Base-by-base conservation (phyloP, 768 basidiomycete species). In the Termitomyces sp. region DNA sequence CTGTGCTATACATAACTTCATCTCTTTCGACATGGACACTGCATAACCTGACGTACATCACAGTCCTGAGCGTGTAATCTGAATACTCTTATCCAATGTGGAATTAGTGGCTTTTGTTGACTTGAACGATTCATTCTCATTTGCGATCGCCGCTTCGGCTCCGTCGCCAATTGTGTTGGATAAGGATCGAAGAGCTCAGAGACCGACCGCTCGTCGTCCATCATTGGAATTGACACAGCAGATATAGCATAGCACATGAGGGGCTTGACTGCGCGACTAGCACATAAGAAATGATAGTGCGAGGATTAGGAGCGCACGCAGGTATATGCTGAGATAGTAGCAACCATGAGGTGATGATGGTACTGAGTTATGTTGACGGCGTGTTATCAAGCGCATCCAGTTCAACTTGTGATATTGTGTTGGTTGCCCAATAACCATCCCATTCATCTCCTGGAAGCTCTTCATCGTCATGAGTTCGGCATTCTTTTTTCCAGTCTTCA, bases 341-440 rank as follows among this genome's bases (percentile, higher is more conserved):
- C 7, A 28, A 28, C 7, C 28, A 28, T 34, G 32, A 34, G 34
- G 34, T 35, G 34, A 48, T 2, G 34, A 12, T 34, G 34, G 34
- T 34, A 12, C 3, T 1, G 2, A 30, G 9, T 54, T 28, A 55
- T 9, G 34, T 37, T 0, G 45, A 34, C 30, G 32, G 41, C n/a
- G 47, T 54, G 7, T 49, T 32, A 24, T 48, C 47, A n/a, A 55
- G 10, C 15, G 47, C 47, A 46, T 56, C 57, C 19, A 58, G 35
- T 45, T 64, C 56, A 5, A 63, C 53, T 42, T 64, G 57, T 26
- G 74, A 68, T 44, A 77, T 65, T 22, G 70, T 64, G 46, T 79
- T 74, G 34, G 69, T 66, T 42, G 67, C 70, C 77, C 77, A 79
- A 53, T 72, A 77, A 50, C 58, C 61, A 19, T 79, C 76, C 80